phyloP scores from a whole-genome alignment of 2,329 filamentous ascomycete genomes.

The Incumbomyces delicatus region DNA sequence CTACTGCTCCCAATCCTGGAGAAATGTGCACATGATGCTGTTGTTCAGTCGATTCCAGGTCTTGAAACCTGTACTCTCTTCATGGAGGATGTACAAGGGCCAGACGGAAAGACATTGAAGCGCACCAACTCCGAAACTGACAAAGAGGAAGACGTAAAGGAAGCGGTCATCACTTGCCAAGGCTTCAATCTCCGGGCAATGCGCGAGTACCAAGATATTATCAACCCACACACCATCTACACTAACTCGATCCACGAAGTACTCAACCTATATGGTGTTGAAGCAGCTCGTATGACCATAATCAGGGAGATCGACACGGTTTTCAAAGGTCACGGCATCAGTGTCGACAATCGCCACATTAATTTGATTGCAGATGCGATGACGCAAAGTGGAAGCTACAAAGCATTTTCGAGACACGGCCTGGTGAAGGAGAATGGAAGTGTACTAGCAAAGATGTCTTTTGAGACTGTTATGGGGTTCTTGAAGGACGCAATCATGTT shows the following conservation, averaged over 20 bases:
- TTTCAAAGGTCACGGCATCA: conserved; percentile 84
- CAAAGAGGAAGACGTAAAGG: conserved; percentile 42
- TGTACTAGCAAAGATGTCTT: conserved; percentile 98
- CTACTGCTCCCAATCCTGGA: conserved; percentile 89
- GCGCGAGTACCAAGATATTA: conserved; percentile 74
- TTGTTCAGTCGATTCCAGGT: conserved; percentile 77
- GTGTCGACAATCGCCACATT: conserved; percentile 81
- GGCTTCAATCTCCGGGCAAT: conserved; percentile 86
- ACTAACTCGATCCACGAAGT: conserved; percentile 91
- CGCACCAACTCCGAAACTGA: conserved; percentile 37
- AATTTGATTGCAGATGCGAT: conserved; percentile 96
- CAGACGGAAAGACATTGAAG: conserved; percentile 38
- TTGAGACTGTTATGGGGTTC: conserved; percentile 93
- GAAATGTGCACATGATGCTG: conserved; percentile 62
- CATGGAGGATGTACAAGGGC: conserved; percentile 45
- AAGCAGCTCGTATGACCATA: conserved; percentile 80
- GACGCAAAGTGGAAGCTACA: conserved; percentile 86
- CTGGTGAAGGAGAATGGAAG: conserved; percentile 68
- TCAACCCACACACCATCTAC: conserved; percentile 75
- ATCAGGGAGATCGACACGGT: conserved; percentile 76
- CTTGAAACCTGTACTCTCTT: conserved; percentile 64
- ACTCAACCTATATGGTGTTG: conserved; percentile 78
- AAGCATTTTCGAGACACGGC: conserved; percentile 85
- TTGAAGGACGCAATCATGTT: conserved; percentile 85
- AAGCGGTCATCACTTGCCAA: conserved; percentile 48